Percentiles rank a stretch among this genome's conserved stretches.
Evolutionary conservation across 139 green algal species (phyloP).

Genomic region (Coelastrella sp.): DNA sequence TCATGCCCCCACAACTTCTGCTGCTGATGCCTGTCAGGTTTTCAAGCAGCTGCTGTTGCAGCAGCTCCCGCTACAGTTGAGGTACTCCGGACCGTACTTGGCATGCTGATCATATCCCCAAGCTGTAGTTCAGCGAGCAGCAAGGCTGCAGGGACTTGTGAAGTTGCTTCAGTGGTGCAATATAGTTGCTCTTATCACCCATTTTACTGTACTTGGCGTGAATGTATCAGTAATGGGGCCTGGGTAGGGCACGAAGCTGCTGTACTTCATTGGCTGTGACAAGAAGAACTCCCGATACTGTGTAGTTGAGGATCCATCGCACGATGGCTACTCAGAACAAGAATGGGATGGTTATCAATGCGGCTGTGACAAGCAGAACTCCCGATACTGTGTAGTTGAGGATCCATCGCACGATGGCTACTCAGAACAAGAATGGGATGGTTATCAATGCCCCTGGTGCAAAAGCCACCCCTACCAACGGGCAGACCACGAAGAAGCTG

Average conservation of each 20-base stretch:
- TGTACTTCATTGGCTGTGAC: neutral
- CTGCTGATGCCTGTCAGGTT: too few species aligned
- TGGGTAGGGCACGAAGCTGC: neutral
- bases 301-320: neutral
- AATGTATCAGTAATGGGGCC: neutral
- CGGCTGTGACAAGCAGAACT: neutral
- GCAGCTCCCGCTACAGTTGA: too few species aligned
- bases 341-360: too few species aligned
- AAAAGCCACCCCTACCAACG: slow-evolving; percentile 39
- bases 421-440: slow-evolving; percentile 29
- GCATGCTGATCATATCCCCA: too few species aligned
- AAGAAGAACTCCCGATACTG: neutral
- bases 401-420: slow-evolving; percentile 4
- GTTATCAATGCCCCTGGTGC: slow-evolving; percentile 37
- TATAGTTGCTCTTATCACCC: neutral
- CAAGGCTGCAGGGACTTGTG: too few species aligned
- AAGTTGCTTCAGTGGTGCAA: neutral
- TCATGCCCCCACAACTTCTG: too few species aligned
- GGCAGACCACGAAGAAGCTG: slow-evolving; percentile 73
- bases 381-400: neutral
- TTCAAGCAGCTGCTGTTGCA: too few species aligned
- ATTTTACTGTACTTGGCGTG: too few species aligned
- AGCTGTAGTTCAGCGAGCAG: too few species aligned
- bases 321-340: slow-evolving; percentile 31
- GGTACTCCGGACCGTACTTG: too few species aligned